Evolutionary conservation across 1,284 basidiomycete genomes (phyloP), one percentile per base, ranked within the genome.

Genomic region (Moniliella sp.): DNA sequence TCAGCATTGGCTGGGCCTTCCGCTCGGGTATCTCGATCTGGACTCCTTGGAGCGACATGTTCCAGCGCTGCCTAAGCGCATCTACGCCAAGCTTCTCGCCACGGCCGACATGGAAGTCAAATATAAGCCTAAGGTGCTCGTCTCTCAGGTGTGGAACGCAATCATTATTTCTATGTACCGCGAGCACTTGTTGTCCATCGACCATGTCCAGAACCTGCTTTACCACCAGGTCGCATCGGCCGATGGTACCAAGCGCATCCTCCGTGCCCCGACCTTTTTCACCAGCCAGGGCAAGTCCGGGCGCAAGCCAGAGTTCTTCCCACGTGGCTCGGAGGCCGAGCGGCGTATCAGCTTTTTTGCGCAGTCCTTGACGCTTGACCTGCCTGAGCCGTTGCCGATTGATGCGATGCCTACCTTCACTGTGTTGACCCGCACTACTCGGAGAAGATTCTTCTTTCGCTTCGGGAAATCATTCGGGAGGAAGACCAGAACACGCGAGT

Each of bases 401-500:
- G 56, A 59, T 27, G 52, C 50, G 17, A 59, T 59, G 56, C 56
- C 56, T 8, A 59, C 56, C 17, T 59, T 59, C 39, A 56, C 48
- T 26, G 56, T 59, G 13, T 45, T 59, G 13, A 52, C 51, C 56
- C 56, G 10, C 56, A 59, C 44, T 59, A 59, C 48, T 46, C 48
- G 28, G 56, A 59, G 32, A 59, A 59, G 54, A 59, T 59, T 23
- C 37, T 59, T 31, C 46, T 59, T 8, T 59, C 56, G 28, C 44
- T 59, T 13, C 54, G 56, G 31, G 56, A 59, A 38, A 59, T 59
- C 31, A 59, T 59, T 31, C 51, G 56, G 32, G 56, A 59, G 36
- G 56, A 59, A 42, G 56, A 59, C 45, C 56, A 59, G 43, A 59
- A 59, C 45, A 57, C 56, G 30, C 49, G 56, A 32, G 56, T 59